Evolutionary conservation across 768 basidiomycete species (phyloP).

Genomic region (Trametes punicea): DNA sequence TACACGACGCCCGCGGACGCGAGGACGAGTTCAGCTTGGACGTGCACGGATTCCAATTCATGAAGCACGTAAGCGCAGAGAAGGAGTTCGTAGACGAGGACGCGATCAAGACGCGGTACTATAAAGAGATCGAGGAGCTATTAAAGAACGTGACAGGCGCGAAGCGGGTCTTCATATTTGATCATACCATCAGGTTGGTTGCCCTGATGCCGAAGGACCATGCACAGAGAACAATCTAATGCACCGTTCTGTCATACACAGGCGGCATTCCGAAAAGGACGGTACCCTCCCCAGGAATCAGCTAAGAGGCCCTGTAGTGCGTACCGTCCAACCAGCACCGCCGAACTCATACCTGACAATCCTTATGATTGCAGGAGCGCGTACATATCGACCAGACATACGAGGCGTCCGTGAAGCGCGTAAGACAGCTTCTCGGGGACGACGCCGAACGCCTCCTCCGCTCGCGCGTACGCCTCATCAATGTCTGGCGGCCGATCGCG

Average conservation of each 20-base stretch:
- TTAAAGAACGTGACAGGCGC: conserved; percentile 39
- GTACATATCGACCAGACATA: conserved; percentile 48
- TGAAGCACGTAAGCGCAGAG: conserved; percentile 33
- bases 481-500: conserved; percentile 45
- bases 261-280: conserved; percentile 17
- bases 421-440: conserved; percentile 36
- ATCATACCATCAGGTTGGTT: conserved; percentile 41
- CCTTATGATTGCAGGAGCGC: conserved; percentile 26
- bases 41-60: conserved; percentile 43
- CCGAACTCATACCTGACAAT: not conserved
- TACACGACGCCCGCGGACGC: conserved; percentile 33
- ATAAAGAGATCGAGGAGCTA: conserved; percentile 40
- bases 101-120: conserved; percentile 37
- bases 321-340: conserved; percentile 1
- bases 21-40: conserved; percentile 34
- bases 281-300: conserved; percentile 12
- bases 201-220: not conserved
- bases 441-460: conserved; percentile 42
- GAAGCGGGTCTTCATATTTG: conserved; percentile 41
- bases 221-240: not conserved
- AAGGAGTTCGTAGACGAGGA: conserved; percentile 41
- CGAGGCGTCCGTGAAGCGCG: conserved; percentile 35
- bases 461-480: conserved; percentile 42
- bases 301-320: conserved; percentile 33
- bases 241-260: not conserved